Evolutionary conservation across 352 stramenopile species (phyloP), one percentile per base, ranked within the genome.

Genomic region (Hyaloperonospora arabidopsidis): DNA sequence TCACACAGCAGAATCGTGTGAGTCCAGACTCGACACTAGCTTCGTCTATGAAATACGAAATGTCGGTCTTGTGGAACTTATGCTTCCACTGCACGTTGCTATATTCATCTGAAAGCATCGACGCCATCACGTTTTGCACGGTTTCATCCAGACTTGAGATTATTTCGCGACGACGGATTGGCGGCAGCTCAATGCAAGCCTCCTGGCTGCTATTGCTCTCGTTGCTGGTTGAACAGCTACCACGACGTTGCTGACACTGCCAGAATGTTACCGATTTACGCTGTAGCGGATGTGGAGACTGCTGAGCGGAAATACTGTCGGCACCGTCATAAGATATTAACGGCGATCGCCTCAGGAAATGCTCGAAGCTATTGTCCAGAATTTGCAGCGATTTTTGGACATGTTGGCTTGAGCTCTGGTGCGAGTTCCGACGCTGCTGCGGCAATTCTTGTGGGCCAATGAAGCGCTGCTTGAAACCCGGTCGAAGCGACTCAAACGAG

Each of bases 1-100:
- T 70, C 28, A 80, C 72, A 46, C 74, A 85, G 49, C 71, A 80
- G 58, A 85, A 82, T n/a, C 74, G 56, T 19, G 66, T 71, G 45
- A 82, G 74, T 14, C 63, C 67, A 5, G 59, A 49, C 44, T 61
- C 59, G 14, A 69, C 62, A 38, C 65, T 74, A 13, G 43, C 50
- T 36, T 78, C 59, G 49, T 84, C 74, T 17, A 79, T 65, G 45
- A 70, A 84, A 52, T 80, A 84, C 34, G 67, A 68, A 4, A 84
- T 56, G 45, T 67, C 60, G 1, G 70, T 74, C 62, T 74, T 79
- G 2, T 57, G 58, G 14, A 71, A 57, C 52, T 78, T 79, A 34
- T 62, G 63, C 25, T 69, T 68, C 74, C 74, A 78, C 22, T 72
- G 56, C 6, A 70, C 59, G 19, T 51, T 69, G n/a, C 38, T 65